phyloP scores from a whole-genome alignment of 2,329 filamentous ascomycete species.

The Fusarium armeniacum region DNA sequence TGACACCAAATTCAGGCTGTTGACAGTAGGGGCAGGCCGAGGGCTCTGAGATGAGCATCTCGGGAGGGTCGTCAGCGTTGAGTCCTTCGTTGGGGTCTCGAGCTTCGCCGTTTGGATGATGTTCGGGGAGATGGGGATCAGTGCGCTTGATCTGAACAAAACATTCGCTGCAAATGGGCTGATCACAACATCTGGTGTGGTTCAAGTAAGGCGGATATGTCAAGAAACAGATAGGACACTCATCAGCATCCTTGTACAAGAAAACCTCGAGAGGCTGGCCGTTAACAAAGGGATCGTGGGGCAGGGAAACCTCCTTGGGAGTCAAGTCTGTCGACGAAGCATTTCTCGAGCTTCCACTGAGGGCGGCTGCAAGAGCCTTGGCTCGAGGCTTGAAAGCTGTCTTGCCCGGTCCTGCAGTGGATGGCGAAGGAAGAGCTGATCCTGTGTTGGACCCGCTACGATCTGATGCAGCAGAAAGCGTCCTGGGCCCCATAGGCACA shows the following conservation, averaged over 20 bases:
- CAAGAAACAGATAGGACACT: conserved; percentile 97
- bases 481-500: conserved; percentile 82
- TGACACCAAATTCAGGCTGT: conserved; percentile 95
- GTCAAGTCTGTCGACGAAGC: conserved; percentile 78
- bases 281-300: conserved; percentile 89
- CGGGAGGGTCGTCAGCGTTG: conserved; percentile 65
- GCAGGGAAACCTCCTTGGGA: conserved; percentile 83
- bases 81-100: conserved; percentile 55
- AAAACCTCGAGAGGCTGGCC: conserved; percentile 95
- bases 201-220: conserved; percentile 97
- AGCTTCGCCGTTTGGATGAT: conserved; percentile 66
- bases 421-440: conserved; percentile 68
- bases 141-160: conserved; percentile 98
- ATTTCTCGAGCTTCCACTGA: conserved; percentile 80
- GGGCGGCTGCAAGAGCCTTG: conserved; percentile 87
- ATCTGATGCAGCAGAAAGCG: conserved; percentile 85
- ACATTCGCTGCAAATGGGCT: conserved; percentile 97
- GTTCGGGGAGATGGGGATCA: conserved; percentile 90
- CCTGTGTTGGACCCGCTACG: conserved; percentile 71
- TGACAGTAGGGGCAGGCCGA: conserved; percentile 96
- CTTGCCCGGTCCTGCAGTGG: conserved; percentile 54
- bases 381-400: conserved; percentile 82
- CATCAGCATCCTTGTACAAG: conserved; percentile 88
- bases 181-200: conserved; percentile 93
- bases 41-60: conserved; percentile 88